A percentile compares a stretch with the other conserved stretches of the same genome.
Conservation (phyloP, 2,329 filamentous ascomycete species). For the Aspergillus alliaceus region DNA sequence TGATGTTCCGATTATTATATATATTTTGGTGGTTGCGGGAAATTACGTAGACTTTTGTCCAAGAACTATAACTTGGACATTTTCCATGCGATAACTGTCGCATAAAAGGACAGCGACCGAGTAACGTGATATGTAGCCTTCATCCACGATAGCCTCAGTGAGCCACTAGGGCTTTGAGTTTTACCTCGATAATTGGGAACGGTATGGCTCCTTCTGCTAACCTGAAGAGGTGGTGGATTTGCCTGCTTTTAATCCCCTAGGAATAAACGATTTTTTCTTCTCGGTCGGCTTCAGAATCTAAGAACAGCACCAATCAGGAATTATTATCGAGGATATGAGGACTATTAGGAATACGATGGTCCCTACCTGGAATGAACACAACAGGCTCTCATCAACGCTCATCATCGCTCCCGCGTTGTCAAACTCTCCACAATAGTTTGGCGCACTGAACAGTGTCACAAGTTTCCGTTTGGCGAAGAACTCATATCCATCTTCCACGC, state of each 20-base stretch:
- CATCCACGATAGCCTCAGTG: too few species aligned
- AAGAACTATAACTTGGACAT: too few species aligned
- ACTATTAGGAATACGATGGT: too few species aligned
- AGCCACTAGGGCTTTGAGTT: too few species aligned
- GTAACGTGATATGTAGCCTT: too few species aligned
- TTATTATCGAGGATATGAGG: not conserved
- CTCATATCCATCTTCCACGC: constrained; percentile 98
- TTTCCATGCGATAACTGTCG: too few species aligned
- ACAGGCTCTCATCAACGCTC: constrained; percentile 96
- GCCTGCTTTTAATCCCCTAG: constrained; percentile 69
- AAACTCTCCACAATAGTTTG: constrained; percentile 99
- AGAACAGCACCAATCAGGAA: too few species aligned
- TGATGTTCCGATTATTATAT: too few species aligned
- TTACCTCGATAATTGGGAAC: too few species aligned
- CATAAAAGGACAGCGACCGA: too few species aligned
- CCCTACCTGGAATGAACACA: constrained; percentile 97
- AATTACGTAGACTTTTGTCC: too few species aligned
- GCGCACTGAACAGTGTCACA: constrained; percentile 95
- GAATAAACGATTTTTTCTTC: constrained; percentile 99
- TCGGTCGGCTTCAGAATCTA: constrained; percentile 99
- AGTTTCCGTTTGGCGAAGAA: constrained; percentile 99
- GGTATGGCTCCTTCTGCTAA: constrained; percentile 70
- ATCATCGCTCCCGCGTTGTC: constrained; percentile 99
- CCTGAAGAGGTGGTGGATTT: constrained; percentile 69
- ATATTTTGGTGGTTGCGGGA: too few species aligned